These are phyloP conservation scores for Hypoxylon lenormandii DNA, from an alignment of 495 filamentous ascomycete genomes.

Conservation along the genomic window DNA sequence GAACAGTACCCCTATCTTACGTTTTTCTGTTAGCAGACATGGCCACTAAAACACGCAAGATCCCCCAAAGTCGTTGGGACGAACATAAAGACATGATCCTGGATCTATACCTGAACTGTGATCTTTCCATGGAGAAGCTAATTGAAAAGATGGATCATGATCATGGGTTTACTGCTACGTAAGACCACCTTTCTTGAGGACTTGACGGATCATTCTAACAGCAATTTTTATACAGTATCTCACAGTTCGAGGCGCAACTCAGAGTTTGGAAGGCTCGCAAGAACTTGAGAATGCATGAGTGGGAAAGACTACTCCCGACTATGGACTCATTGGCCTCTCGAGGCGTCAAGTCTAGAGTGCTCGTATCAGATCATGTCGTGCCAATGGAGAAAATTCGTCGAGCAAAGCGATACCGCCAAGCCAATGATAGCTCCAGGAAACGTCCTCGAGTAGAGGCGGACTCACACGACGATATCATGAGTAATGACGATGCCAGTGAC, in stretches of 20 bases:
- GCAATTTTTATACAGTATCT: neutral
- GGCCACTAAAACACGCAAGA: slow-evolving; percentile 26
- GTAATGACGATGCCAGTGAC: neutral
- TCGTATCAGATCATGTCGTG: slow-evolving; percentile 33
- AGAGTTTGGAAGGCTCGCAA: slow-evolving; percentile 39
- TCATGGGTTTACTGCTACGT: slow-evolving; percentile 41
- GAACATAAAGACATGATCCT: slow-evolving; percentile 35
- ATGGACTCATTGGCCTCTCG: slow-evolving; percentile 25
- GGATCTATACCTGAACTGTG: slow-evolving; percentile 24
- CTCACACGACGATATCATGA: too few relatives aligned
- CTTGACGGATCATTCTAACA: neutral
- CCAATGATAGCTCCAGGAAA: neutral
- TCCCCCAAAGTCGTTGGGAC: slow-evolving; percentile 33
- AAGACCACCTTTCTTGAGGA: neutral
- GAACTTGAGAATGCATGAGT: slow-evolving; percentile 38
- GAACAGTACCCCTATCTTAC: neutral
- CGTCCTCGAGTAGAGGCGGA: slow-evolving; percentile 7
- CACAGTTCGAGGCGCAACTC: slow-evolving; percentile 39
- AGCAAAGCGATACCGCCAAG: slow-evolving; percentile 15
- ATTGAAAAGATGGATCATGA: slow-evolving; percentile 24
- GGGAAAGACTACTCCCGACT: slow-evolving; percentile 27
- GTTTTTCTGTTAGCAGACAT: neutral
- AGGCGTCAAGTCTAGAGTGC: slow-evolving; percentile 13
- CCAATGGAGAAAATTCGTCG: slow-evolving; percentile 19
- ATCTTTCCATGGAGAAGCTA: slow-evolving; percentile 20